These are phyloP conservation scores for Chrysoporthe puriensis DNA, from an alignment of 2,329 filamentous ascomycete genomes.

Conservation along the genomic window DNA sequence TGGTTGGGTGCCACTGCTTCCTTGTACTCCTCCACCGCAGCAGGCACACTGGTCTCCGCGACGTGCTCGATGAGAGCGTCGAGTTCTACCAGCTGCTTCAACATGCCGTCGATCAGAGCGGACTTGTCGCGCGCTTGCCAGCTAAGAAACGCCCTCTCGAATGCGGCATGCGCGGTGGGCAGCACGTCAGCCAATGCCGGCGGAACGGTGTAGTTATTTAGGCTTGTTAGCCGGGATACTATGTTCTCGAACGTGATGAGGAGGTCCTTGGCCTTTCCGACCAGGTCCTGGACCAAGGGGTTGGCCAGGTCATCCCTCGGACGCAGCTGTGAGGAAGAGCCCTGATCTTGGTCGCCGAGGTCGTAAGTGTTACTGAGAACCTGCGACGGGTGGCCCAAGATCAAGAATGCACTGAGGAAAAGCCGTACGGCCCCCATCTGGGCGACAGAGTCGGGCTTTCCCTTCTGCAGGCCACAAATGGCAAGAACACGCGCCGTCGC, in stretches of 20 bases:
- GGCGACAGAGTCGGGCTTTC: conserved; percentile 62
- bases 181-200: conserved; percentile 65
- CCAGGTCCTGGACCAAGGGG: conserved; percentile 70
- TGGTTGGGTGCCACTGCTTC: conserved; percentile 83
- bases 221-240: conserved; percentile 65
- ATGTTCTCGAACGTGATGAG: conserved; percentile 79
- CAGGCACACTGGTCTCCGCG: conserved; percentile 74
- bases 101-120: conserved; percentile 79
- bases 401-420: conserved; percentile 79
- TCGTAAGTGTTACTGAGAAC: conserved; percentile 75
- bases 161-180: conserved; percentile 71
- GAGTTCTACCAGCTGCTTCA: conserved; percentile 83
- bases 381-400: conserved; percentile 76
- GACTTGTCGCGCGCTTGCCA: conserved; percentile 84
- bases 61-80: conserved; percentile 84
- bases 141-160: conserved; percentile 77
- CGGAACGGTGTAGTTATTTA: conserved; percentile 70
- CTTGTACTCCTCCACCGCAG: conserved; percentile 75
- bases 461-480: conserved; percentile 71
- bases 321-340: conserved; percentile 47
- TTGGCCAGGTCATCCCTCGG: conserved; percentile 60
- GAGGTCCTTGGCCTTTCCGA: conserved; percentile 76
- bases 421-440: conserved; percentile 74
- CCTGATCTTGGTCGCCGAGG: conserved; percentile 60
- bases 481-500: conserved; percentile 69